Evolutionary conservation across 1,139 yeast genomes (phyloP).

Genomic region (Pneumocystis oryctolagi): DNA sequence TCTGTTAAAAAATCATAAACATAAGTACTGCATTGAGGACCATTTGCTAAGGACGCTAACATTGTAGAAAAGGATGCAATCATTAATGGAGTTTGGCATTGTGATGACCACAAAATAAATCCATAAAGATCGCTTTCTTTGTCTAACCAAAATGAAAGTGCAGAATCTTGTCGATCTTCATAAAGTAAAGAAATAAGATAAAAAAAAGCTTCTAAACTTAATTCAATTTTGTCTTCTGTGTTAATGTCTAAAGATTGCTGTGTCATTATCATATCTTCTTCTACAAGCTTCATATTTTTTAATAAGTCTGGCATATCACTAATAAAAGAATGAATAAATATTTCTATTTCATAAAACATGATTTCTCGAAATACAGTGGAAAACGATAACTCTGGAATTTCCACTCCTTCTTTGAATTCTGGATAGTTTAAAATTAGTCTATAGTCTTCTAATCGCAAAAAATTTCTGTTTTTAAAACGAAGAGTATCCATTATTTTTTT

Average conservation of each 20-base stretch:
- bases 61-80: conserved; percentile 69
- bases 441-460: conserved; percentile 7
- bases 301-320: conserved; percentile 64
- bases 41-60: conserved; percentile 58
- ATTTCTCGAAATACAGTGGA: conserved; percentile 17
- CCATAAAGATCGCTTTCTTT: conserved; percentile 52
- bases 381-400: conserved; percentile 8
- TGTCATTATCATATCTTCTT: conserved; percentile 59
- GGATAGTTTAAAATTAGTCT: not conserved
- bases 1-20: conserved; percentile 29
- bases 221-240: conserved; percentile 30
- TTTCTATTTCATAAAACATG: conserved; percentile 19
- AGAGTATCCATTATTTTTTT: conserved; percentile 28
- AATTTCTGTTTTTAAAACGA: conserved; percentile 11
- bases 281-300: conserved; percentile 66
- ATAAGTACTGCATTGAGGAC: conserved; percentile 38
- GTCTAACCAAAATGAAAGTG: conserved; percentile 58
- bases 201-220: conserved; percentile 80
- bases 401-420: not conserved
- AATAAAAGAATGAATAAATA: conserved; percentile 47
- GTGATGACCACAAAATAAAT: conserved; percentile 75
- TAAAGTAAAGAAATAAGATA: conserved; percentile 61
- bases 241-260: conserved; percentile 15
- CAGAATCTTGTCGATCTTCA: conserved; percentile 42
- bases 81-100: conserved; percentile 69